phyloP scores from a whole-genome alignment of 345 rosid genomes.

The Conringia planisiliqua region DNA sequence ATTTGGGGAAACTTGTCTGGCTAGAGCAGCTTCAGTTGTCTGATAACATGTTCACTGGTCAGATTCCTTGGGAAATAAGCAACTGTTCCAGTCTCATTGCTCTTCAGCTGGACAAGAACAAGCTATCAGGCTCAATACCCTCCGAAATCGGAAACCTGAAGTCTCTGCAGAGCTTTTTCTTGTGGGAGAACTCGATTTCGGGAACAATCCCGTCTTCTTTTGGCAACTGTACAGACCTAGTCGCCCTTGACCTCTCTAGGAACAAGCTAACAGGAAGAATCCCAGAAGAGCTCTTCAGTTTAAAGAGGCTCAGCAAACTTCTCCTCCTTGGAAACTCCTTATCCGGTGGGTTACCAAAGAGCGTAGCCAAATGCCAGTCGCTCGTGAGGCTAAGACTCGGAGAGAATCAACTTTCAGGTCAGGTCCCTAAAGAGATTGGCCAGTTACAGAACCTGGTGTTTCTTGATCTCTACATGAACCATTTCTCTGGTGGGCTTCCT shows the following conservation, averaged over 20 bases:
- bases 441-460: constrained; percentile 85
- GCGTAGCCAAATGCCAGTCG: constrained; percentile 71
- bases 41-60: constrained; percentile 67
- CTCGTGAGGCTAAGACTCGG: constrained; percentile 87
- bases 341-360: constrained; percentile 57
- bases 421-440: constrained; percentile 79
- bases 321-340: constrained; percentile 88
- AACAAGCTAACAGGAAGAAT: constrained; percentile 85
- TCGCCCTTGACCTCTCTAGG: constrained; percentile 78
- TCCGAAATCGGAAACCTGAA: constrained; percentile 68
- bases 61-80: constrained; percentile 74
- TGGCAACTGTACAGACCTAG: constrained; percentile 78
- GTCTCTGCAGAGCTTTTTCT: constrained; percentile 75
- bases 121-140: constrained; percentile 74
- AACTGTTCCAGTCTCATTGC: constrained; percentile 84
- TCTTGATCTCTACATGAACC: constrained; percentile 88
- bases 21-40: constrained; percentile 96
- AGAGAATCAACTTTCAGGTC: constrained; percentile 89
- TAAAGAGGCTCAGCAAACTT: constrained; percentile 91
- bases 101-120: constrained; percentile 92
- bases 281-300: constrained; percentile 75
- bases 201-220: constrained; percentile 83
- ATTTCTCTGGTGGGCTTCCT: constrained; percentile 76
- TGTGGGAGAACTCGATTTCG: constrained; percentile 88
- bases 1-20: constrained; percentile 63